Evolutionary conservation across 2,329 filamentous ascomycete species (phyloP).

Genomic region (Periconia macrospinosa): DNA sequence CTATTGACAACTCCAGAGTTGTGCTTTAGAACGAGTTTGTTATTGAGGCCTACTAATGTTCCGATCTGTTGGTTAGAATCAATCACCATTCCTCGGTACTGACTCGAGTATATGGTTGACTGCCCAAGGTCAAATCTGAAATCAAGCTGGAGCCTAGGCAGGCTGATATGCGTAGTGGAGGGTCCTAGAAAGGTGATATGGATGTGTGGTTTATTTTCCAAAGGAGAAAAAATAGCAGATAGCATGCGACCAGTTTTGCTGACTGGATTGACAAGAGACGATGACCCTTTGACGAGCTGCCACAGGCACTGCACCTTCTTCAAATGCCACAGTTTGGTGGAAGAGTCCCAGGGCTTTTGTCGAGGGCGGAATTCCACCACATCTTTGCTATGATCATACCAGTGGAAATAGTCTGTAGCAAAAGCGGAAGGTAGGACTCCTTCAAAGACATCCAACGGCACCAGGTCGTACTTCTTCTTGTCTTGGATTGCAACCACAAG

Average conservation of each 20-base stretch:
- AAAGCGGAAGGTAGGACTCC: constrained; percentile 36
- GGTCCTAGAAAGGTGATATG: constrained; percentile 15
- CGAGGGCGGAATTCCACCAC: constrained; percentile 9
- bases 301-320: constrained; percentile 10
- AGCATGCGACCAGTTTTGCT: constrained; percentile 14
- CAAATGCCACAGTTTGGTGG: constrained; percentile 16
- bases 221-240: constrained; percentile 13
- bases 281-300: constrained; percentile 11
- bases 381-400: constrained; percentile 18
- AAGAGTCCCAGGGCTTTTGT: constrained; percentile 12
- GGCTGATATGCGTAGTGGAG: constrained; percentile 8
- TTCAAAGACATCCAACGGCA: constrained; percentile 37
- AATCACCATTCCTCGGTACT: constrained; percentile 29
- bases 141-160: constrained; percentile 17
- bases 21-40: constrained; percentile 23
- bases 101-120: constrained; percentile 20
- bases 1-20: constrained; percentile 23
- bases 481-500: constrained; percentile 19
- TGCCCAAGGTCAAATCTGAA: constrained; percentile 11
- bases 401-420: constrained; percentile 25
- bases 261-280: constrained; percentile 7
- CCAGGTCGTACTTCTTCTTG: constrained; percentile 24
- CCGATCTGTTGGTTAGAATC: constrained; percentile 26
- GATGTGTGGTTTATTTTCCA: constrained; percentile 20
- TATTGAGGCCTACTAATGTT: constrained; percentile 28